A percentile compares a stretch with the other conserved stretches of the same genome.
These are phyloP conservation scores for Fusarium temperatum DNA, from an alignment of 2,329 filamentous ascomycete species.

Conservation along the genomic window DNA sequence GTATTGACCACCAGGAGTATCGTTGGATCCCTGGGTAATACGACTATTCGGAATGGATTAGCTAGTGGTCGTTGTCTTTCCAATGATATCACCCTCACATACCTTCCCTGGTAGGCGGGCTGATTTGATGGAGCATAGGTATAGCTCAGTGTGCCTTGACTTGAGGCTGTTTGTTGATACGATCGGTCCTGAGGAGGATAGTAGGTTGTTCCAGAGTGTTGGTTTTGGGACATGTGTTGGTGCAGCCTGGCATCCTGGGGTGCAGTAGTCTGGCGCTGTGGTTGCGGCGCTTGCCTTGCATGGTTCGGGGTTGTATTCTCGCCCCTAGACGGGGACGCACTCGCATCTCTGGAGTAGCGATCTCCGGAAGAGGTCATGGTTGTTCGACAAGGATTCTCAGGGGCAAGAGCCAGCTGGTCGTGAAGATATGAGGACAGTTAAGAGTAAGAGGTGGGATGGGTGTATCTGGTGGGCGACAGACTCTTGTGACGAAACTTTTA, in stretches of 20 bases:
- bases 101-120: conserved; percentile 26
- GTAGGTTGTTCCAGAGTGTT: not conserved
- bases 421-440: not conserved
- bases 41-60: not conserved
- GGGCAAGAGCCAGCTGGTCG: not conserved
- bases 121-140: not conserved
- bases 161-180: not conserved
- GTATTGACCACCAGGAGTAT: not conserved
- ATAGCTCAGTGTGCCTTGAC: not conserved
- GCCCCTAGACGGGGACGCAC: not conserved
- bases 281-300: not conserved
- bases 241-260: not conserved
- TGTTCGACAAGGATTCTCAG: not conserved
- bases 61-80: not conserved
- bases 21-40: not conserved
- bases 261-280: not conserved
- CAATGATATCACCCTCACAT: not conserved
- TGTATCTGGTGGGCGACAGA: too few relatives aligned
- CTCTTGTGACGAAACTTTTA: not conserved
- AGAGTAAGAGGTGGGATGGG: not conserved
- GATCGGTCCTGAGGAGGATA: not conserved
- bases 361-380: not conserved
- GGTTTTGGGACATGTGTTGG: not conserved
- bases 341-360: not conserved
- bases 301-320: not conserved